Evolutionary conservation across 2,329 filamentous ascomycete species (phyloP).

Genomic region (Phaeophleospora eucalypticola): DNA sequence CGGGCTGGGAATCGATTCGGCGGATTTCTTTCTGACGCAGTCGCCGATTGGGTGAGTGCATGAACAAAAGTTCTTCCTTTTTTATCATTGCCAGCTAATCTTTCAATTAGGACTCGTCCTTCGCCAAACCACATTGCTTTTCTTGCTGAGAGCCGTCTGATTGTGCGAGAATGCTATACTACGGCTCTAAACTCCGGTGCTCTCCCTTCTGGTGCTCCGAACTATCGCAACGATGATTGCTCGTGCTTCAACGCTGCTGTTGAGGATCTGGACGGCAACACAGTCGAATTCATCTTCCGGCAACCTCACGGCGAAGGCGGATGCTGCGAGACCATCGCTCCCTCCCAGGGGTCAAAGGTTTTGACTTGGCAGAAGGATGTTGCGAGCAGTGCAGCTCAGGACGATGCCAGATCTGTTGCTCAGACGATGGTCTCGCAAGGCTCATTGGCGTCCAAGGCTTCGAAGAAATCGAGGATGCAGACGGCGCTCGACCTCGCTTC

Average conservation of each 20-base stretch:
- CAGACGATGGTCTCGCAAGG: conserved; percentile 10
- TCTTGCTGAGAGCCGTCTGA: conserved; percentile 60
- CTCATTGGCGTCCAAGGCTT: conserved; percentile 17
- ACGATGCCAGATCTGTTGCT: conserved; percentile 24
- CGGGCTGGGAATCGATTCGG: conserved; percentile 56
- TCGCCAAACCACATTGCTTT: conserved; percentile 50
- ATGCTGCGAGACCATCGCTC: conserved; percentile 35
- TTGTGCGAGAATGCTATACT: conserved; percentile 68
- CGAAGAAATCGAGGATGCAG: conserved; percentile 22
- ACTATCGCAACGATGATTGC: conserved; percentile 49
- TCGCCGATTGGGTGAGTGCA: conserved; percentile 53
- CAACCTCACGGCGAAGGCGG: conserved; percentile 31
- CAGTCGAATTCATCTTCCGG: conserved; percentile 70
- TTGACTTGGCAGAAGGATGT: conserved; percentile 44
- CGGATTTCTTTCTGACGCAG: conserved; percentile 63
- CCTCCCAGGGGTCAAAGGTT: conserved; percentile 41
- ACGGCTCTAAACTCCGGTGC: conserved; percentile 63
- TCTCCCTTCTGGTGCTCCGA: conserved; percentile 55
- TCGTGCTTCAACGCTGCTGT: conserved; percentile 61
- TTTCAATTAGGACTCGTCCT: conserved; percentile 20
- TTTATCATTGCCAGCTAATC: background rate
- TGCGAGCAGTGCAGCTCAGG: conserved; percentile 23
- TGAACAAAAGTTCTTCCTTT: background rate
- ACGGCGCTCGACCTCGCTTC: conserved; percentile 26
- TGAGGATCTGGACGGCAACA: conserved; percentile 78